Conservation (phyloP, 2,329 filamentous ascomycete species). For the Fusarium liriodendri region DNA sequence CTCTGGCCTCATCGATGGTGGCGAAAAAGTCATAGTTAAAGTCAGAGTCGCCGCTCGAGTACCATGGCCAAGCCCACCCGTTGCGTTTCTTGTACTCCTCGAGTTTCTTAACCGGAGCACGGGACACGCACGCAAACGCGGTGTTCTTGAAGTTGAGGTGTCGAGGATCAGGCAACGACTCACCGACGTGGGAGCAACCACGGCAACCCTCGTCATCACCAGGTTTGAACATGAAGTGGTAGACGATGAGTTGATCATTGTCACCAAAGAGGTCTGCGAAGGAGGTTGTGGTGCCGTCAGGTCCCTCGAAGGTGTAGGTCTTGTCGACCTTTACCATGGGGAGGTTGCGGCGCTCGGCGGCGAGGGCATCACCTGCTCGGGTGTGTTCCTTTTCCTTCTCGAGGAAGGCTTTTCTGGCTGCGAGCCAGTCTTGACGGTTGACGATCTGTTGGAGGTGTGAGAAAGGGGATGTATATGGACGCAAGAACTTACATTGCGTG, state of each 20-base stretch:
- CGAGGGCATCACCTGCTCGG: conserved; percentile 44
- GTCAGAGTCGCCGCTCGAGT: conserved; percentile 48
- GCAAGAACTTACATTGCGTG: not conserved
- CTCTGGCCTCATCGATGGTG: conserved; percentile 45
- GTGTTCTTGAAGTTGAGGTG: conserved; percentile 54
- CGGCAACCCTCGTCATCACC: conserved; percentile 49
- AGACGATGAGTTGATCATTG: conserved; percentile 53
- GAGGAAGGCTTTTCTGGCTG: conserved; percentile 48
- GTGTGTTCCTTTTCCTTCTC: conserved; percentile 50
- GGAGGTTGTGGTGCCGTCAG: conserved; percentile 36
- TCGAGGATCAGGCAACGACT: conserved; percentile 52
- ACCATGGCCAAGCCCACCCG: conserved; percentile 57
- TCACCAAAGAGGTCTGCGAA: conserved; percentile 49
- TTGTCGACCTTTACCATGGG: conserved; percentile 54
- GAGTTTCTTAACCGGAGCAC: conserved; percentile 51
- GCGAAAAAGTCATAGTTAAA: conserved; percentile 57
- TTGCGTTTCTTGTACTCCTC: conserved; percentile 50
- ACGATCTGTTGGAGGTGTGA: conserved; percentile 40
- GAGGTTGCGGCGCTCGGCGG: conserved; percentile 48
- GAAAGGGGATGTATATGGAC: not conserved
- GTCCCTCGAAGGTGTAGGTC: conserved; percentile 49
- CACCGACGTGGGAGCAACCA: conserved; percentile 53
- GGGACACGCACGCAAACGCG: conserved; percentile 53
- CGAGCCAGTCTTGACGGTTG: conserved; percentile 49
- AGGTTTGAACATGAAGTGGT: conserved; percentile 60